Percentiles rank a stretch among this genome's conserved stretches.
Evolutionary conservation across 148 eudicot species (phyloP).

Genomic region (Beta vulgaris): DNA sequence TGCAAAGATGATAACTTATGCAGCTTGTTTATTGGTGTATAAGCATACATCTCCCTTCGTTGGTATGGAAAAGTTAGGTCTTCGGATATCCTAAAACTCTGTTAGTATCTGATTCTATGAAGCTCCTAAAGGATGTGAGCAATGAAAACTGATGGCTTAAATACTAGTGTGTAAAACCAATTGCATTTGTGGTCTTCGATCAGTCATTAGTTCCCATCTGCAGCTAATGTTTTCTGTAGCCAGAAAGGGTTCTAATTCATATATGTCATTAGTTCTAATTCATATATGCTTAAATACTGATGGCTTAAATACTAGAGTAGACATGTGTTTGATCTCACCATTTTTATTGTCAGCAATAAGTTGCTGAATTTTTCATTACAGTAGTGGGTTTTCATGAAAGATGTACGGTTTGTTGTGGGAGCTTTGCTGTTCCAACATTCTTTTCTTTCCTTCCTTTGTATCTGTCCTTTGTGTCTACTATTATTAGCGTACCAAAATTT

Average conservation of each 20-base stretch:
- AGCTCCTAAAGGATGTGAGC: neutral
- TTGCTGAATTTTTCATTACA: neutral
- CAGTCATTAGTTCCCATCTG: neutral
- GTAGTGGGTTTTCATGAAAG: neutral
- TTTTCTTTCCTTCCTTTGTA: neutral
- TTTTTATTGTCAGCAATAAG: neutral
- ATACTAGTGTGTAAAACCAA: neutral
- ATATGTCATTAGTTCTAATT: neutral
- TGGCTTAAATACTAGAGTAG: too few relatives aligned
- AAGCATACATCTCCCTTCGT: neutral
- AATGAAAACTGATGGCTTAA: constrained; percentile 1
- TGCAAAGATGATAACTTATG: neutral
- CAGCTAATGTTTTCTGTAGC: neutral
- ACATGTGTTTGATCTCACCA: neutral
- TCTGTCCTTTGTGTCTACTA: neutral
- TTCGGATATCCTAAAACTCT: neutral
- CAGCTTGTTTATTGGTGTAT: neutral
- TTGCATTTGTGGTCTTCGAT: neutral
- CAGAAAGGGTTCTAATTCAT: neutral
- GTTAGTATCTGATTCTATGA: neutral
- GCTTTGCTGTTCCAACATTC: neutral
- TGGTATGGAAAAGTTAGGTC: neutral
- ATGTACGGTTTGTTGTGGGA: neutral
- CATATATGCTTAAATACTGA: too few relatives aligned
- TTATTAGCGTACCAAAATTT: neutral